Conservation (phyloP, 192 early-diverging fungal genomes). For the Coemansia sp. region DNA sequence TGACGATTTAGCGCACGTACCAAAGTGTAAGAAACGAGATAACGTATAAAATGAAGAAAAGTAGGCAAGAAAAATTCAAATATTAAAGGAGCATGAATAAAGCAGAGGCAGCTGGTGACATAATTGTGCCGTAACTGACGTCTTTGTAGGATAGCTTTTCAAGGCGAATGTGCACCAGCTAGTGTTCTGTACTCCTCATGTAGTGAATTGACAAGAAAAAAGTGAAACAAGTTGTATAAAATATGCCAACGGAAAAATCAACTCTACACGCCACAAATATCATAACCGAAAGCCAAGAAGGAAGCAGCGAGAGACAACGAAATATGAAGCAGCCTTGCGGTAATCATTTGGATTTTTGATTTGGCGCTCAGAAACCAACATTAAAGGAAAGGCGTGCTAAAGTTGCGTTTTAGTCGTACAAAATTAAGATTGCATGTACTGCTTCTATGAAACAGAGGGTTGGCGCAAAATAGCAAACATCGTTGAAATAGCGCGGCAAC, state of each 20-base stretch:
- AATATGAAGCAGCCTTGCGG: not conserved
- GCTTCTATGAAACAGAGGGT: slow-evolving; percentile 6
- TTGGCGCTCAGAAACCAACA: not conserved
- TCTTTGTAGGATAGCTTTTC: not conserved
- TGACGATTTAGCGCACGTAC: not conserved
- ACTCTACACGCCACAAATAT: not conserved
- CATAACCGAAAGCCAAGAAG: not conserved
- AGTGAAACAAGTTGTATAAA: not conserved
- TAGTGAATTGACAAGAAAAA: not conserved
- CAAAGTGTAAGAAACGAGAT: not conserved
- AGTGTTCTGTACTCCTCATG: not conserved
- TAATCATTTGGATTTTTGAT: not conserved
- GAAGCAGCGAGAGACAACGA: not conserved
- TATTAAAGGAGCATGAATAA: not conserved
- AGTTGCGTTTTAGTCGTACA: no score
- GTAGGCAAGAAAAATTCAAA: not conserved
- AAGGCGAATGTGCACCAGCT: not conserved
- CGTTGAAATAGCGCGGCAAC: slow-evolving; percentile 19
- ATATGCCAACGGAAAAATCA: not conserved
- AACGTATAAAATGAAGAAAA: no score
- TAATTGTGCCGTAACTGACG: not conserved
- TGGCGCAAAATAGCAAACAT: slow-evolving; percentile 35
- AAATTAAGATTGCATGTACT: not conserved
- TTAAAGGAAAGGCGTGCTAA: not conserved
- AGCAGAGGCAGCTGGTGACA: not conserved